Evolutionary conservation across 495 filamentous ascomycete species (phyloP).

Genomic region (Daldinia caldariorum): DNA sequence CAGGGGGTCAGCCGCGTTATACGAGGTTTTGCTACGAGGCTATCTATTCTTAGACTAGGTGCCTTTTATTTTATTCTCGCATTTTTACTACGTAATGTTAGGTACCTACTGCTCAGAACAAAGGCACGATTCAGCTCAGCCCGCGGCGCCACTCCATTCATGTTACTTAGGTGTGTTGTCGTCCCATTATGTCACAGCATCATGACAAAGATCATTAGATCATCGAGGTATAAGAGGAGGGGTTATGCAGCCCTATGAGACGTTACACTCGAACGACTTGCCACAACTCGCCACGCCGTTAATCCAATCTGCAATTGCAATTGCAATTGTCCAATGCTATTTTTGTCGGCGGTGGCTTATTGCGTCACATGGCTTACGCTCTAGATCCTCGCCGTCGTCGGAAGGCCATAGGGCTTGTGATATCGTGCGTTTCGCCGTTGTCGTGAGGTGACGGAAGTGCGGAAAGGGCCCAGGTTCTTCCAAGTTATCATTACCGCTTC

Average conservation of each 20-base stretch:
- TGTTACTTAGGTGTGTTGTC: constrained; percentile 17
- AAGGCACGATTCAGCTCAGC: constrained; percentile 3
- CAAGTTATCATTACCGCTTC: constrained; percentile 7
- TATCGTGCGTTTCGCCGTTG: constrained; percentile 30
- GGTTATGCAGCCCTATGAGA: constrained; percentile 39
- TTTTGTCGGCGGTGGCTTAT: neutral
- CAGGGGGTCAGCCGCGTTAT: constrained; percentile 36
- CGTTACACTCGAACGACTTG: constrained; percentile 30
- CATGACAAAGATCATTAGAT: neutral
- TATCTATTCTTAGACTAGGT: constrained; percentile 37
- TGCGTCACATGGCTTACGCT: neutral
- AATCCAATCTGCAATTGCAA: neutral
- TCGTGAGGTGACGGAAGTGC: constrained; percentile 14
- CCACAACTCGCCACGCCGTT: constrained; percentile 13
- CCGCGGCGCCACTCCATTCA: neutral
- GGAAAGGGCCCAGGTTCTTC: constrained; percentile 11
- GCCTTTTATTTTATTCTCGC: constrained; percentile 1
- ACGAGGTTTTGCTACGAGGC: constrained; percentile 43
- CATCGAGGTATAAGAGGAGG: constrained; percentile 1
- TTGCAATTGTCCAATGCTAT: constrained; percentile 2
- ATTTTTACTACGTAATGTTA: too few relatives aligned
- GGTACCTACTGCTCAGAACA: constrained; percentile 14
- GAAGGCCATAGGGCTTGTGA: constrained; percentile 6
- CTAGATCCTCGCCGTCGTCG: constrained; percentile 12
- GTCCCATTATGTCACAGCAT: constrained; percentile 18